phyloP scores from a whole-genome alignment of 169 alveolate species.

The Cryptosporidium xiaoi region DNA sequence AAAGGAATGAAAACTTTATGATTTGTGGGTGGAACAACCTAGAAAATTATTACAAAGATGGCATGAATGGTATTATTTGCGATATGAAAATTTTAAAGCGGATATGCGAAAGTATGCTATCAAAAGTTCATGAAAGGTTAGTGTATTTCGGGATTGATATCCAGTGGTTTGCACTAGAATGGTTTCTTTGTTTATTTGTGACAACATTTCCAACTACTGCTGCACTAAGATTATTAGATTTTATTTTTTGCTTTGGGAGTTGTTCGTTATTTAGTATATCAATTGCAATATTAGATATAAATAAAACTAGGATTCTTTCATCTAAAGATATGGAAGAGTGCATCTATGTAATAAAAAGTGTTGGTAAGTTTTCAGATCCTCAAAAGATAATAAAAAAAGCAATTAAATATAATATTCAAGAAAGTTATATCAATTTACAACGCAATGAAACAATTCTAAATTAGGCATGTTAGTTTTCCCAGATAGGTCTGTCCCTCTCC shows the following conservation, averaged over 20 bases:
- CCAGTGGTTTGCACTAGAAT: constrained; percentile 73
- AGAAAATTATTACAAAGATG: constrained; percentile 26
- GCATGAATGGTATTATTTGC: constrained; percentile 53
- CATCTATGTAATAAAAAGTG: constrained; percentile 12
- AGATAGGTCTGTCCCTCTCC: constrained; percentile 40
- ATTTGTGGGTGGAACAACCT: constrained; percentile 8
- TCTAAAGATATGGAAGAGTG: constrained; percentile 40
- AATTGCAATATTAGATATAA: constrained; percentile 58
- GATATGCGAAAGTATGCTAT: constrained; percentile 19
- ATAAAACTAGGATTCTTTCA: constrained; percentile 18
- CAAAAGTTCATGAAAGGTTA: constrained; percentile 29
- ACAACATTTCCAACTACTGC: constrained; percentile 47
- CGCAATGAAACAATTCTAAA: not conserved
- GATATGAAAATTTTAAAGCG: constrained; percentile 29
- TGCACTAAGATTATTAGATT: constrained; percentile 17
- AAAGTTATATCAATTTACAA: not conserved
- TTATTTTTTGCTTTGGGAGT: constrained; percentile 60
- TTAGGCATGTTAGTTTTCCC: constrained; percentile 3
- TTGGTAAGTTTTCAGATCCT: constrained; percentile 15
- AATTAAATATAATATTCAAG: constrained; percentile 20
- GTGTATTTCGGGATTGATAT: constrained; percentile 23
- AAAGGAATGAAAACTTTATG: constrained; percentile 25
- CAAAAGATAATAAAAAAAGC: constrained; percentile 24
- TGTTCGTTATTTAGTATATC: constrained; percentile 36
- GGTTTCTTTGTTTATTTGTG: constrained; percentile 67